Percentiles rank a stretch among this genome's conserved stretches.
These are phyloP conservation scores for Didymella pomorum DNA, from an alignment of 2,329 filamentous ascomycete genomes.

Conservation along the genomic window DNA sequence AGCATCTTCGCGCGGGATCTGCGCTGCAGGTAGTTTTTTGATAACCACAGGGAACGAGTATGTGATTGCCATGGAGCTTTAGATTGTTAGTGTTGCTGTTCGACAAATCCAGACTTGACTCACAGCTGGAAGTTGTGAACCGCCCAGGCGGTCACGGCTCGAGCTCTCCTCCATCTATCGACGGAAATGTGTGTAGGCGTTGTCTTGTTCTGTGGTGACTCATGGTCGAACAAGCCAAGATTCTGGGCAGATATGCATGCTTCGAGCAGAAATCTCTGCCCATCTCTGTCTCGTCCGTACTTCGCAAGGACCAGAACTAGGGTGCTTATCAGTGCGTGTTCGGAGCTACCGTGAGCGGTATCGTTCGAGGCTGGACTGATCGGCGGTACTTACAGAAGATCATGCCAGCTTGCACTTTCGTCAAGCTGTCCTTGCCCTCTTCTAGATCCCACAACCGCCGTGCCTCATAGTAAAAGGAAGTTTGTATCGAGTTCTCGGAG, in stretches of 20 bases:
- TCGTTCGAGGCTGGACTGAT: background rate
- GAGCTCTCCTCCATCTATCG: constrained; percentile 33
- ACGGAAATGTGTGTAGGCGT: constrained; percentile 25
- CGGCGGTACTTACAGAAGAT: constrained; percentile 31
- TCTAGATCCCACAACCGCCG: constrained; percentile 40
- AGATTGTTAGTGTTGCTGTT: constrained; percentile 10
- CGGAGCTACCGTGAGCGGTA: no score
- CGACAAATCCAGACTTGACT: background rate
- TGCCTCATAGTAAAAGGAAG: constrained; percentile 42
- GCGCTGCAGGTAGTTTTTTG: constrained; percentile 31
- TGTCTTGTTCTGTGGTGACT: constrained; percentile 13
- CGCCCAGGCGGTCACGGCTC: constrained; percentile 42
- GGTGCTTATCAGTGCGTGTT: background rate
- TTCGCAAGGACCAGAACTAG: constrained; percentile 41
- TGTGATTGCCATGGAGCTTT: constrained; percentile 39
- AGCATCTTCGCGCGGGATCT: constrained; percentile 33
- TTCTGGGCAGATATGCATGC: constrained; percentile 36
- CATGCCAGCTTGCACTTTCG: constrained; percentile 39
- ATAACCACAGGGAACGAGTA: constrained; percentile 36
- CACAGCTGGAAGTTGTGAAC: constrained; percentile 47
- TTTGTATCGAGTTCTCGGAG: constrained; percentile 34
- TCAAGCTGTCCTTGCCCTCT: constrained; percentile 32
- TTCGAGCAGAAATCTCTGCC: constrained; percentile 38
- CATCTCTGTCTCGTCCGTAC: constrained; percentile 42
- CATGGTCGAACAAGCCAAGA: constrained; percentile 35